These are phyloP conservation scores for Plectosphaerella cucumerina DNA, from an alignment of 2,329 filamentous ascomycete species.

Conservation along the genomic window DNA sequence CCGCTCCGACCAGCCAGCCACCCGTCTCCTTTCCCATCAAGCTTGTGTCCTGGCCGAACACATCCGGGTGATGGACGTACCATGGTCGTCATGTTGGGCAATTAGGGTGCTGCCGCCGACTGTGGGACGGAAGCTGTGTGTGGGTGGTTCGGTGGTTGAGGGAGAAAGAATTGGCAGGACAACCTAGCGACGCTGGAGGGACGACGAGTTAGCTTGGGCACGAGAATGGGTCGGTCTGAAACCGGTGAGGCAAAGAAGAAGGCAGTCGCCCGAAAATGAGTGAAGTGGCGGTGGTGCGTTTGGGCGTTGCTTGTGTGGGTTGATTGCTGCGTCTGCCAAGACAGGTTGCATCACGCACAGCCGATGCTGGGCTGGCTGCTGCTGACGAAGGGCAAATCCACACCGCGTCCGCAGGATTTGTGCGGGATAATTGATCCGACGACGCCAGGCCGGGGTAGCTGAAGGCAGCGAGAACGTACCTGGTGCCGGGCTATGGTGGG, in stretches of 20 bases:
- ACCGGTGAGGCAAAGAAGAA: not conserved
- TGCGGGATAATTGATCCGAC: too few relatives aligned
- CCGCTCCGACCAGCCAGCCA: too few relatives aligned
- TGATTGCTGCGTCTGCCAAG: too few relatives aligned
- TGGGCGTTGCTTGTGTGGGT: too few relatives aligned
- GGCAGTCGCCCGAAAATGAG: not conserved
- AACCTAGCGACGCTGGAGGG: not conserved
- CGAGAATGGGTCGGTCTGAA: too few relatives aligned
- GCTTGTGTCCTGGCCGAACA: too few relatives aligned
- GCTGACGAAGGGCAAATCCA: too few relatives aligned
- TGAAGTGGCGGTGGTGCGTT: too few relatives aligned
- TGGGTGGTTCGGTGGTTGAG: not conserved
- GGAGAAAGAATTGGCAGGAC: not conserved
- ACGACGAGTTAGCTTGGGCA: not conserved
- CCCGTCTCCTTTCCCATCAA: too few relatives aligned
- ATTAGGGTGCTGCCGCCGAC: not conserved
- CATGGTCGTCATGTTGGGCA: slow-evolving; percentile 4
- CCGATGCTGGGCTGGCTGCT: too few relatives aligned
- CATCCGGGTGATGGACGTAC: not conserved
- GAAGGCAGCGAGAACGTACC: not conserved
- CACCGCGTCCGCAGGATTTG: too few relatives aligned
- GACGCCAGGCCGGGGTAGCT: not conserved
- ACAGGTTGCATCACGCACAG: too few relatives aligned
- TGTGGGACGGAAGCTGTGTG: not conserved
- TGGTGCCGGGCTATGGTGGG: not conserved